Evolutionary conservation across 2,329 filamentous ascomycete species (phyloP).

Genomic region (Talaromyces piceae): DNA sequence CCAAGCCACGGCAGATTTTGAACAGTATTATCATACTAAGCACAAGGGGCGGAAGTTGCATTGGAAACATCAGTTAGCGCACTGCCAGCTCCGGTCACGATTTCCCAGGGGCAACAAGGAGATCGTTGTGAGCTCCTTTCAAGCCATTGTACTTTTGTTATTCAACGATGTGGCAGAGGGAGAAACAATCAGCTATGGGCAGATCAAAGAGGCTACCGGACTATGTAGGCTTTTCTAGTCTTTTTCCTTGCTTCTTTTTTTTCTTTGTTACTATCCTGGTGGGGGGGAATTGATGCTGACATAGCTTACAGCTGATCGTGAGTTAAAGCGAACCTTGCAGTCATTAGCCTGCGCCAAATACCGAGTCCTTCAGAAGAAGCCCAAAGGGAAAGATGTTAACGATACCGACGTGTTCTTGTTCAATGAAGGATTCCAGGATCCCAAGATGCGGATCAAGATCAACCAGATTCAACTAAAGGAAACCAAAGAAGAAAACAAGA

Average conservation of each 20-base stretch:
- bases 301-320: slow-evolving; percentile 52
- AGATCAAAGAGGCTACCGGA: slow-evolving; percentile 67
- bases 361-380: slow-evolving; percentile 75
- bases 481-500: slow-evolving; percentile 89
- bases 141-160: slow-evolving; percentile 80
- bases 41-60: slow-evolving; percentile 78
- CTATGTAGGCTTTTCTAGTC: slow-evolving; percentile 53
- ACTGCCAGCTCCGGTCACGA: slow-evolving; percentile 74
- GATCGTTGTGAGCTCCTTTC: slow-evolving; percentile 81
- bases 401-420: slow-evolving; percentile 75
- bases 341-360: slow-evolving; percentile 88
- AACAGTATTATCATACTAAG: slow-evolving; percentile 78
- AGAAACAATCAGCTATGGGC: slow-evolving; percentile 63
- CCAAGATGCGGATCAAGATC: slow-evolving; percentile 90
- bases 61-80: slow-evolving; percentile 91
- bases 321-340: slow-evolving; percentile 85
- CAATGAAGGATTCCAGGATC: slow-evolving; percentile 68
- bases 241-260: too few relatives aligned
- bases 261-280: too few relatives aligned
- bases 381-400: slow-evolving; percentile 73
- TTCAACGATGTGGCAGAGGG: slow-evolving; percentile 67
- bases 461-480: slow-evolving; percentile 98
- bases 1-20: slow-evolving; percentile 71
- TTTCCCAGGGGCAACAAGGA: slow-evolving; percentile 81
- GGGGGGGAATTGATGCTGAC: slow-evolving; percentile 21